phyloP scores from a whole-genome alignment of 2,329 filamentous ascomycete species.

The Scedosporium aurantiacum region DNA sequence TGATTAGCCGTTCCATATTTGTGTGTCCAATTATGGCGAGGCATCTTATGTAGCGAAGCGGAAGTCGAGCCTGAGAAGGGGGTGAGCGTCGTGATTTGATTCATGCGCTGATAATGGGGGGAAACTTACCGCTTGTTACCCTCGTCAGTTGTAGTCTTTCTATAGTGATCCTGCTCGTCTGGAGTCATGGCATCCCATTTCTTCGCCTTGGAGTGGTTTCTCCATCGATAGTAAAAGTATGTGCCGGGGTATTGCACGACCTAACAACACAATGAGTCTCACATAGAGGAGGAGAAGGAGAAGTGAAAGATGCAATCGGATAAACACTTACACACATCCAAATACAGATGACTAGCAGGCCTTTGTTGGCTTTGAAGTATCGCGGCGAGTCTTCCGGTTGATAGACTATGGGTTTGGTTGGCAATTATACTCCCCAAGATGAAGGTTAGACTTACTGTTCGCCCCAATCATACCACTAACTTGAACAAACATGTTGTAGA shows the following conservation, averaged over 20 bases:
- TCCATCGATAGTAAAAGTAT: conserved; percentile 27
- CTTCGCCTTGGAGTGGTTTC: conserved; percentile 17
- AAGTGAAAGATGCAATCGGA: no score
- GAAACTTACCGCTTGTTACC: conserved; percentile 15
- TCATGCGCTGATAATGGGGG: neutral
- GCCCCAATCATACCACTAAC: conserved; percentile 27
- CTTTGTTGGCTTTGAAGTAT: conserved; percentile 27
- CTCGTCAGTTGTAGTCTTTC: conserved; percentile 10
- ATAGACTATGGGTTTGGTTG: conserved; percentile 18
- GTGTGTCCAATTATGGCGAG: neutral
- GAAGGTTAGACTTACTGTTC: conserved; percentile 18
- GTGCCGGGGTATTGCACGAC: conserved; percentile 24
- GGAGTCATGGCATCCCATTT: conserved; percentile 8
- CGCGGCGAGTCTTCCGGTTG: conserved; percentile 22
- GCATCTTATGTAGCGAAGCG: neutral
- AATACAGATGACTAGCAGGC: conserved; percentile 23
- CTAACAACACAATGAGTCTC: conserved; percentile 10
- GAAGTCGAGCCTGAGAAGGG: conserved; percentile 1
- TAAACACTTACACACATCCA: conserved; percentile 25
- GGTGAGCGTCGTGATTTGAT: neutral
- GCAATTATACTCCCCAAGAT: neutral
- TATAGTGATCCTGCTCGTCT: conserved; percentile 11
- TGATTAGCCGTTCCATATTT: no score
- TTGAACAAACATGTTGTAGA: conserved; percentile 40
- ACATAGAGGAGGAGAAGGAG: neutral